Evolutionary conservation across 2,329 filamentous ascomycete genomes (phyloP), one percentile per base, ranked within the genome.

Genomic region (Paraphoma chrysanthemicola): DNA sequence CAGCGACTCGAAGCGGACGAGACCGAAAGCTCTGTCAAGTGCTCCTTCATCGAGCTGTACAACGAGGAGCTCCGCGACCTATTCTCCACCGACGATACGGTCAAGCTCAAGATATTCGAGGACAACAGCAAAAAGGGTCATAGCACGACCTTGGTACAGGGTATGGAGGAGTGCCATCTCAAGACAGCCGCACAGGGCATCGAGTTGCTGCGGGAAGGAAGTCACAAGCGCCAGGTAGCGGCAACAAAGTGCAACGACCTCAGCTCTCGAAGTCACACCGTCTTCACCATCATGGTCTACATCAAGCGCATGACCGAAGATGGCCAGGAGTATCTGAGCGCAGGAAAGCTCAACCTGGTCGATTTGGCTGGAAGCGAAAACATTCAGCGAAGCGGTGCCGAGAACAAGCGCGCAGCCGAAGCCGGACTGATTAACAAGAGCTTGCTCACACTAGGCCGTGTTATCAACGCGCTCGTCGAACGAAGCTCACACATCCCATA

Each of bases 201-300:
- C 77, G 90, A 91, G 77, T 84, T 97, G 60, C 85, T 99, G 44
- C 92, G 95, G 68, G 85, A 90, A 62, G 96, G 95, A 60, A 97
- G 93, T 76, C 85, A 95, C 79, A 96, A 93, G 78, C 90, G 95
- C 48, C 95, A 99, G 77, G 95, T 99, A n/a, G 96, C 95, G 6
- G 93, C 96, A 4, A 99, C 95, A n/a, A 98, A 98, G 78, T 99
- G 95, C 85, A 99, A 99, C 75, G 95, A 99, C 69, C 86, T 98
- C 53, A 97, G 93, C 78, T 97, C 93, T 68, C 88, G 95, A 76
- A 97, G 93, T 80, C 96, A 99, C 73, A 99, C 95, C 0, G 90
- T 99, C 18, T 99, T 99, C 73, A 98, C 95, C 7, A 91, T 99
- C 57, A 97, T 94, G 0, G 91, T 93, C 0, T 92, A 93, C 72